Conservation (phyloP, 1,284 basidiomycete species). For the Cryptococcus sp. region DNA sequence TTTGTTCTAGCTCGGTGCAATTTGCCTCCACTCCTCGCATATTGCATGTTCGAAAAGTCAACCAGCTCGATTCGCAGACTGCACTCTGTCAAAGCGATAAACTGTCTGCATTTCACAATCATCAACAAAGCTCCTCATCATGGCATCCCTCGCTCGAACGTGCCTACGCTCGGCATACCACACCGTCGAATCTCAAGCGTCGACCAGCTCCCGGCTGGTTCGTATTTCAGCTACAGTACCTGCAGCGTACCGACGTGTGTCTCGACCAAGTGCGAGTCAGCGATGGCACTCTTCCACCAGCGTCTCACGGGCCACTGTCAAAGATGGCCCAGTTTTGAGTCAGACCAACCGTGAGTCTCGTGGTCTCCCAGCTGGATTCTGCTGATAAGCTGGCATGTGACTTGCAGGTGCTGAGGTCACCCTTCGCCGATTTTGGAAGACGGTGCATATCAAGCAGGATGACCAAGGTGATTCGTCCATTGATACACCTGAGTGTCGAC, state of each 20-base stretch:
- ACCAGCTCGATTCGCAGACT: too few species aligned
- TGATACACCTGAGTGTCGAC: not conserved
- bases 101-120: too few species aligned
- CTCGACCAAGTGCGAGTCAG: not conserved
- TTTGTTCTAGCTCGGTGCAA: not conserved
- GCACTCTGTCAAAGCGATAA: too few species aligned
- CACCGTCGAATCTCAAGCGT: not conserved
- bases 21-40: too few species aligned
- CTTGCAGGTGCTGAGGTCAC: constrained; percentile 76
- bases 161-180: not conserved
- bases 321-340: constrained; percentile 34
- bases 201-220: not conserved
- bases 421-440: constrained; percentile 87
- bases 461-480: constrained; percentile 49
- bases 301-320: constrained; percentile 5
- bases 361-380: not conserved
- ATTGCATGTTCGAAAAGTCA: too few species aligned
- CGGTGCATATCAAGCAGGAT: constrained; percentile 68
- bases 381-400: not conserved
- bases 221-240: not conserved
- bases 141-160: constrained; percentile 13
- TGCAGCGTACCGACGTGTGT: not conserved
- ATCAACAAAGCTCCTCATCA: not conserved
- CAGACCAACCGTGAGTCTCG: constrained; percentile 44
- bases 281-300: constrained; percentile 9